These are phyloP conservation scores for Chaetomiaceae sp. DNA, from an alignment of 2,329 filamentous ascomycete genomes.

Conservation along the genomic window DNA sequence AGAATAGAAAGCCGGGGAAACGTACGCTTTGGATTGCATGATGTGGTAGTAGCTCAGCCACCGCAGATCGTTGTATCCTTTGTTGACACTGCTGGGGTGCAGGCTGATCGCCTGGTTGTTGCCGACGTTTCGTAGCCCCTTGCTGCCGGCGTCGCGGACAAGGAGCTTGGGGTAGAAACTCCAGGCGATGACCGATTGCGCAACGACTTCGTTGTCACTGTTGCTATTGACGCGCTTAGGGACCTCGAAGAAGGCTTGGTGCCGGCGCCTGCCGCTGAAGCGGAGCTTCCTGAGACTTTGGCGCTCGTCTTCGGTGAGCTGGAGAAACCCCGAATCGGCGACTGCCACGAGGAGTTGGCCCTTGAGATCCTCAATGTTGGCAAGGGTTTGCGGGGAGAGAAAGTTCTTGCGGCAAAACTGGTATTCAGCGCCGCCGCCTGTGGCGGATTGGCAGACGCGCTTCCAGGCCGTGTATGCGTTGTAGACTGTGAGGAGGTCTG, in stretches of 20 bases:
- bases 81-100: slow-evolving; percentile 87
- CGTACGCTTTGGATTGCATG: slow-evolving; percentile 74
- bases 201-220: slow-evolving; percentile 73
- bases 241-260: slow-evolving; percentile 71
- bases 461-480: slow-evolving; percentile 93
- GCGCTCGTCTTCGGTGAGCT: slow-evolving; percentile 69
- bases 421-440: slow-evolving; percentile 63
- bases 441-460: slow-evolving; percentile 66
- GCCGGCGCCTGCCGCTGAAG: slow-evolving; percentile 59
- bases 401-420: slow-evolving; percentile 95
- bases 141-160: slow-evolving; percentile 64
- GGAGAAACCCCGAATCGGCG: slow-evolving; percentile 78
- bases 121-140: slow-evolving; percentile 83
- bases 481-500: slow-evolving; percentile 87
- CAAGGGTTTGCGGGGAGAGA: slow-evolving; percentile 79
- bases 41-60: slow-evolving; percentile 97
- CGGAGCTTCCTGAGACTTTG: slow-evolving; percentile 64
- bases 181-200: slow-evolving; percentile 81
- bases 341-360: slow-evolving; percentile 82
- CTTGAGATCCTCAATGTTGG: slow-evolving; percentile 93
- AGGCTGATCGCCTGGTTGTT: slow-evolving; percentile 90
- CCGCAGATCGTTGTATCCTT: slow-evolving; percentile 60
- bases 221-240: slow-evolving; percentile 70
- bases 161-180: slow-evolving; percentile 95
- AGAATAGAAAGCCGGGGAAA: background rate